Base-by-base conservation (phyloP, 345 rosid species). In the Eucalyptus camaldulensis region DNA sequence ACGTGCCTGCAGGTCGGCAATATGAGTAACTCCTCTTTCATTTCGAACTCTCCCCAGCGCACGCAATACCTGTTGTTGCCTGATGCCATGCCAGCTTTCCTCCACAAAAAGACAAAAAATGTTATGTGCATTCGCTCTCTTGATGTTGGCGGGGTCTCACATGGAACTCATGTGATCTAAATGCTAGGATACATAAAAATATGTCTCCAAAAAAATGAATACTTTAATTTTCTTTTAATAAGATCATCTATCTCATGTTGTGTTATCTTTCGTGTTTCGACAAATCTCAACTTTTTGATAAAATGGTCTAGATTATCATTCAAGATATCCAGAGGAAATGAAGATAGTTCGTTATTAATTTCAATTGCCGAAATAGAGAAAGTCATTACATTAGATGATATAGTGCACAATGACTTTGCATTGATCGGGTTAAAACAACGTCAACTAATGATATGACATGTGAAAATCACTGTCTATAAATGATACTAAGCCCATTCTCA, bases 21-120 rank as follows among this genome's bases (percentile, higher is more conserved):
- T 91, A 96, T 97, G 65, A 94, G 94, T 92, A 96, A 87, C 91
- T 95, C 96, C 91, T 96, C 99, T 90, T 95, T 93, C 88, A 97
- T 91, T 93, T 95, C 97, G 72, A 92, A 97, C 86, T 97, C 99
- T 49, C 98, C 99, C 91, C 96, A 91, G 91, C 99, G 95, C 47
- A 96, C 96, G 90, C 99, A 95, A 12, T 5, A 81, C 99, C 56
- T 17, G 9, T 51, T 0, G 8, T 51, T 51, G 95, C 90, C 99
- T 96, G 33, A 29, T 65, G 19, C 19, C 29, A 10, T 62, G 72
- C 33, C 17, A 2, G 2, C 72, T 6, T 62, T 62, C 33, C 87
- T 29, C 12, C 31, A 85, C 3, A 29, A 47, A 29, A 49, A 49
- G n/a, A 80, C 47, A 47, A 85, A 85, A 51, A 51, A 17, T 7